These are phyloP conservation scores for Myxozyma neotropica DNA, from an alignment of 805 yeast genomes.

Conservation along the genomic window DNA sequence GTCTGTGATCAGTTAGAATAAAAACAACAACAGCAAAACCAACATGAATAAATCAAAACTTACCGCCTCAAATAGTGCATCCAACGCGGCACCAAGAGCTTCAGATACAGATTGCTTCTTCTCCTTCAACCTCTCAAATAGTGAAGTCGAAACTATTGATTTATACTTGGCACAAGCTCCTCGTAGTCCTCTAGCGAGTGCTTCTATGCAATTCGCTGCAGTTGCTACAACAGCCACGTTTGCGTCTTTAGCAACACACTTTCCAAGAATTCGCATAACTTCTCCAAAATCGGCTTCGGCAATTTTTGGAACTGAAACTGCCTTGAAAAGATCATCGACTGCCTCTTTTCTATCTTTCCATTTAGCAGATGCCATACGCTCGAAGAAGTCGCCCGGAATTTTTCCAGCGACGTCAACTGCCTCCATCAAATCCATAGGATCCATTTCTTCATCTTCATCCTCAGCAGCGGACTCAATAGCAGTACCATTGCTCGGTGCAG, in stretches of 20 bases:
- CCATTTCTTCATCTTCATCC: constrained; percentile 50
- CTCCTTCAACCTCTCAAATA: constrained; percentile 84
- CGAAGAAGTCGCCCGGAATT: constrained; percentile 63
- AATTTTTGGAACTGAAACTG: constrained; percentile 54
- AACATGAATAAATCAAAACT: background rate
- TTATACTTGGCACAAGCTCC: constrained; percentile 58
- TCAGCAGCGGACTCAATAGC: constrained; percentile 32
- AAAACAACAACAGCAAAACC: too few relatives aligned
- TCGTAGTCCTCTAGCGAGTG: constrained; percentile 68
- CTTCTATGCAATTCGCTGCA: constrained; percentile 67
- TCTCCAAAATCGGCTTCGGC: constrained; percentile 63
- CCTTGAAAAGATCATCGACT: constrained; percentile 56
- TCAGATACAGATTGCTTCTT: constrained; percentile 78
- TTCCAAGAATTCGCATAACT: constrained; percentile 64
- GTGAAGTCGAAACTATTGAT: constrained; percentile 55
- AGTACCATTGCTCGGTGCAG: constrained; percentile 23
- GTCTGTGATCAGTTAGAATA: constrained; percentile 37
- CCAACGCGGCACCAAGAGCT: constrained; percentile 67
- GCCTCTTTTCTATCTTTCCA: constrained; percentile 95
- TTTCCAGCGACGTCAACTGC: constrained; percentile 68
- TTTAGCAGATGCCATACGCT: constrained; percentile 59
- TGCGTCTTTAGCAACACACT: constrained; percentile 75
- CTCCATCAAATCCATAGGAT: constrained; percentile 70
- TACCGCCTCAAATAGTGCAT: constrained; percentile 55
- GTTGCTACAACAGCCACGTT: constrained; percentile 82